Evolutionary conservation across 306 rosid species (phyloP).

Genomic region (Trifolium repens): DNA sequence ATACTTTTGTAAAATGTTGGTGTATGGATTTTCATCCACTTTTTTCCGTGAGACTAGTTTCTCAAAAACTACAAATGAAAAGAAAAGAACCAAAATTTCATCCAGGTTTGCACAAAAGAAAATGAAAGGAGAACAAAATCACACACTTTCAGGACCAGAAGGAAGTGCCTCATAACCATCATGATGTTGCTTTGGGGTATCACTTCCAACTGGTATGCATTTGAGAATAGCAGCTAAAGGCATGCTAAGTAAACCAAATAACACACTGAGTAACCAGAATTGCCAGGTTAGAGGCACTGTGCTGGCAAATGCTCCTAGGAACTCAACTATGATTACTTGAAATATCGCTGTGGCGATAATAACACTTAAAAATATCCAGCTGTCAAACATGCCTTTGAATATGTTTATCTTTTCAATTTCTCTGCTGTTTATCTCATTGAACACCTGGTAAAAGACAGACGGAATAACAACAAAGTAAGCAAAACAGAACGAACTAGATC

Average conservation of each 20-base stretch:
- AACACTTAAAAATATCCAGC: slow-evolving; percentile 74
- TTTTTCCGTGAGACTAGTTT: neutral
- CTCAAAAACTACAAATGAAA: slow-evolving; percentile 5
- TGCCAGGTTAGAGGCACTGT: slow-evolving; percentile 89
- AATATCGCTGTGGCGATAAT: slow-evolving; percentile 68
- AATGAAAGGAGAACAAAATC: neutral
- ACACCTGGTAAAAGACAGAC: slow-evolving; percentile 59
- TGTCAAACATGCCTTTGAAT: slow-evolving; percentile 74
- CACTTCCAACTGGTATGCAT: slow-evolving; percentile 72
- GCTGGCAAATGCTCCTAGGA: slow-evolving; percentile 80
- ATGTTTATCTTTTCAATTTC: slow-evolving; percentile 86
- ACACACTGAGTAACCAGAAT: slow-evolving; percentile 70
- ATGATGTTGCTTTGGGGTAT: slow-evolving; percentile 48
- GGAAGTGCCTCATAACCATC: slow-evolving; percentile 80
- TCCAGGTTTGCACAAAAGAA: neutral
- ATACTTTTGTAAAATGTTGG: neutral
- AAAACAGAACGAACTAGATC: neutral
- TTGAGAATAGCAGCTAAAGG: slow-evolving; percentile 68
- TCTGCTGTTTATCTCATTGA: slow-evolving; percentile 91
- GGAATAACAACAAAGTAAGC: slow-evolving; percentile 18
- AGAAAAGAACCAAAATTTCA: slow-evolving; percentile 33
- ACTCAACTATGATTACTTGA: slow-evolving; percentile 75
- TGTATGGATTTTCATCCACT: neutral
- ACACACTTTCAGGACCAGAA: slow-evolving; percentile 52
- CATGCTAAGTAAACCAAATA: slow-evolving; percentile 78